A percentile compares a stretch with the other conserved stretches of the same genome.
These are phyloP conservation scores for Agrostemma githago DNA, from an alignment of 148 eudicot genomes.

Conservation along the genomic window DNA sequence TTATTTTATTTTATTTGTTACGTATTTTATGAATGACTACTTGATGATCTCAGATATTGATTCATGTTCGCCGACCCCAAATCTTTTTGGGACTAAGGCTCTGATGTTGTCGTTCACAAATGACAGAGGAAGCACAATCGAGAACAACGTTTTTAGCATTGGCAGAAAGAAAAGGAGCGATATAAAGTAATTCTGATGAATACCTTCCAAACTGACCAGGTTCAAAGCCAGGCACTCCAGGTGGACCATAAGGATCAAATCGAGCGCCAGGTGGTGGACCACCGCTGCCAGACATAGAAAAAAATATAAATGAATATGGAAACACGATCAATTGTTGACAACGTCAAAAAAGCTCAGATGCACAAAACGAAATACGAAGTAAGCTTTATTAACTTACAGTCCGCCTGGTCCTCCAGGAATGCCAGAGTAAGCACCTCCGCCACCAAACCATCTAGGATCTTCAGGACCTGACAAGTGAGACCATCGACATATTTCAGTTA, in stretches of 20 bases:
- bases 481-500: constrained; percentile 15
- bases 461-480: constrained; percentile 50
- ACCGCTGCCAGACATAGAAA: constrained; percentile 42
- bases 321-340: too few relatives aligned
- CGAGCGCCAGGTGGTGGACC: constrained; percentile 79
- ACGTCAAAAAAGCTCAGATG: not conserved
- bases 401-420: constrained; percentile 58
- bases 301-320: not conserved
- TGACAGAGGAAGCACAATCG: not conserved
- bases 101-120: not conserved
- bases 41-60: too few relatives aligned
- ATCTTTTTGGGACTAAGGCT: too few relatives aligned
- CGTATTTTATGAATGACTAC: too few relatives aligned
- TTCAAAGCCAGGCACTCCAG: constrained; percentile 88
- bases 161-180: not conserved
- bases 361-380: not conserved
- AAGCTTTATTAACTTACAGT: constrained; percentile 49
- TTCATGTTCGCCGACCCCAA: too few relatives aligned
- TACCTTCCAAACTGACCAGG: constrained; percentile 72
- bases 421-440: constrained; percentile 39
- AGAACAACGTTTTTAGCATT: not conserved
- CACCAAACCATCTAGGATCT: constrained; percentile 70
- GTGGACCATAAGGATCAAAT: constrained; percentile 93
- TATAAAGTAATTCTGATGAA: not conserved
- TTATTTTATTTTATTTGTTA: too few relatives aligned